Evolutionary conservation across 2,329 filamentous ascomycete species (phyloP).

Genomic region (Exophiala xenobiotica): DNA sequence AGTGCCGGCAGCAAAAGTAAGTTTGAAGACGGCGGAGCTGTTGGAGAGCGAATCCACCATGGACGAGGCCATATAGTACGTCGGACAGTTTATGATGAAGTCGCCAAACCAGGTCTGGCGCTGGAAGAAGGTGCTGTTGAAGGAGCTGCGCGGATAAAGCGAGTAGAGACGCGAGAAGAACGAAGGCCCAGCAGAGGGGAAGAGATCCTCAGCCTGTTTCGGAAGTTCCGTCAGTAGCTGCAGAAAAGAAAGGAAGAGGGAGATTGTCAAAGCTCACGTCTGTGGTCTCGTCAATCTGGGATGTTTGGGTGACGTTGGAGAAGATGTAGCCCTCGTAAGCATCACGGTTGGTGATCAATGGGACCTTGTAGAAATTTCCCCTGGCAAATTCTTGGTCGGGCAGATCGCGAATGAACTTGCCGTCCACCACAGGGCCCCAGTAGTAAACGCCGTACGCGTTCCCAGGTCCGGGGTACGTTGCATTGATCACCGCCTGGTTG

Average conservation of each 20-base stretch:
- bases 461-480: slow-evolving; percentile 10
- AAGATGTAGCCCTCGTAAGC: slow-evolving; percentile 42
- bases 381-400: slow-evolving; percentile 35
- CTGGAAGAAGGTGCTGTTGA: slow-evolving; percentile 35
- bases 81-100: slow-evolving; percentile 43
- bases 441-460: slow-evolving; percentile 17
- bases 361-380: slow-evolving; percentile 34
- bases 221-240: too few species aligned
- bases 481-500: slow-evolving; percentile 13
- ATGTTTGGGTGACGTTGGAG: slow-evolving; percentile 34
- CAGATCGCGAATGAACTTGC: slow-evolving; percentile 36
- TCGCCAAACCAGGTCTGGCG: slow-evolving; percentile 43
- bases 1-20: slow-evolving; percentile 38
- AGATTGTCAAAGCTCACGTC: slow-evolving; percentile 27
- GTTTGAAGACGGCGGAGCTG: slow-evolving; percentile 30
- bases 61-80: slow-evolving; percentile 17
- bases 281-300: slow-evolving; percentile 31
- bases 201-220: slow-evolving; percentile 33
- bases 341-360: slow-evolving; percentile 38
- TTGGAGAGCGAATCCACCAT: slow-evolving; percentile 23
- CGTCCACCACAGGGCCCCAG: slow-evolving; percentile 35
- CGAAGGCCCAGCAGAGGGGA: slow-evolving; percentile 36
- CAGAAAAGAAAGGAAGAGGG: background rate
- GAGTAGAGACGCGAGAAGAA: slow-evolving; percentile 43
- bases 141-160: slow-evolving; percentile 38